Evolutionary conservation across 1,284 basidiomycete genomes (phyloP).

Genomic region (Microbotryum saponariae): DNA sequence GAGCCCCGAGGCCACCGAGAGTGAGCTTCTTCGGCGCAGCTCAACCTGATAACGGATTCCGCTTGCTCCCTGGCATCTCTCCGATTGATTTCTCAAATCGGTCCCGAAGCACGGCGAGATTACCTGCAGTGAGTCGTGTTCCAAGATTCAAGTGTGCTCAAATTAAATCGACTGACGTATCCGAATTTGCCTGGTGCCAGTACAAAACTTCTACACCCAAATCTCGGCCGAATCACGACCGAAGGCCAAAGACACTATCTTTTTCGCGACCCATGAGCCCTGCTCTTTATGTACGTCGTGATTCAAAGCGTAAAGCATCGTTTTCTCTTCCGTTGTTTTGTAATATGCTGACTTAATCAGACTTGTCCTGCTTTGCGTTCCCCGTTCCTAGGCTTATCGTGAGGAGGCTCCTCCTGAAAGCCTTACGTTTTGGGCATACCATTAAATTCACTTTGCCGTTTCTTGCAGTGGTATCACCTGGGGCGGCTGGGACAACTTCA

Average conservation of each 20-base stretch:
- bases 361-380: too few relatives aligned
- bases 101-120: constrained; percentile 19
- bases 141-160: neutral
- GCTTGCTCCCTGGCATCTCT: too few relatives aligned
- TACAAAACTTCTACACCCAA: constrained; percentile 23
- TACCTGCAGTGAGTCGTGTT: neutral
- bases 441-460: too few relatives aligned
- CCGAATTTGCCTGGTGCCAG: too few relatives aligned
- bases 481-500: constrained; percentile 19
- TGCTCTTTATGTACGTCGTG: constrained; percentile 15
- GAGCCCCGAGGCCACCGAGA: too few relatives aligned
- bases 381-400: too few relatives aligned
- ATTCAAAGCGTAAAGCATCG: too few relatives aligned
- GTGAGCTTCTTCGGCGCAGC: too few relatives aligned
- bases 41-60: too few relatives aligned
- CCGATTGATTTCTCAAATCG: neutral
- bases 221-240: constrained; percentile 7
- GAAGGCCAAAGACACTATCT: constrained; percentile 17
- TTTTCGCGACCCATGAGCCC: constrained; percentile 30
- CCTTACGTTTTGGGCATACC: too few relatives aligned
- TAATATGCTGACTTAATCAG: neutral
- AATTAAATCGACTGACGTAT: too few relatives aligned
- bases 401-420: too few relatives aligned
- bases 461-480: constrained; percentile 16
- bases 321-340: neutral